phyloP scores from a whole-genome alignment of 257 asterid genomes.

The Salvia hispanica region DNA sequence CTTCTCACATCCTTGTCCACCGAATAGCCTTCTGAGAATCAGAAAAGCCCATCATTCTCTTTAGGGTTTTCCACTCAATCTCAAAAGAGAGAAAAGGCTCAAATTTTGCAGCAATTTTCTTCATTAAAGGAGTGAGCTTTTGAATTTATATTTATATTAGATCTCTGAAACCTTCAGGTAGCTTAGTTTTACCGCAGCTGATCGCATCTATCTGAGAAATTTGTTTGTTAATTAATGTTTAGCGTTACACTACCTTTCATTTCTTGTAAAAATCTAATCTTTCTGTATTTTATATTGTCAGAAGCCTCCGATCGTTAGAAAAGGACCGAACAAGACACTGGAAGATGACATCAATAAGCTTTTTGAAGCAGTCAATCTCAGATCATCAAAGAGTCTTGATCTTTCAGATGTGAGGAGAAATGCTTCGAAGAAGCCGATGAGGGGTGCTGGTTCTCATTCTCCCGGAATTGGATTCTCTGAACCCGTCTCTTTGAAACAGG shows the following conservation, averaged over 20 bases:
- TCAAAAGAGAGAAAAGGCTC: slow-evolving; percentile 7
- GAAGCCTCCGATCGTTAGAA: slow-evolving; percentile 42
- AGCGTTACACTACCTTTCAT: neutral
- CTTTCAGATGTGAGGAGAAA: slow-evolving; percentile 49
- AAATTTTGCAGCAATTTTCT: slow-evolving; percentile 11
- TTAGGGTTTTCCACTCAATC: slow-evolving; percentile 29
- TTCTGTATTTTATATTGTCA: neutral
- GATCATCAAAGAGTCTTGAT: slow-evolving; percentile 48
- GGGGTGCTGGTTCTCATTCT: slow-evolving; percentile 55
- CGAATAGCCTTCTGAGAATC: slow-evolving; percentile 38
- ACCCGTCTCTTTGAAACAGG: slow-evolving; percentile 85
- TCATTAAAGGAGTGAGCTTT: slow-evolving; percentile 15
- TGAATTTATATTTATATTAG: slow-evolving; percentile 31
- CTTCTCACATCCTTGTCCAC: slow-evolving; percentile 49
- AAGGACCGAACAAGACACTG: slow-evolving; percentile 35
- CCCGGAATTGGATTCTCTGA: slow-evolving; percentile 84
- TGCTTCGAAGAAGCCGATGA: slow-evolving; percentile 77
- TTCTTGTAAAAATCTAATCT: slow-evolving; percentile 19
- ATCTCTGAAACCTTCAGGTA: slow-evolving; percentile 47
- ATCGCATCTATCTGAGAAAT: slow-evolving; percentile 6
- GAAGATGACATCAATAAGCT: slow-evolving; percentile 56
- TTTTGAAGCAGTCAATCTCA: slow-evolving; percentile 48
- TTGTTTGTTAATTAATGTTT: neutral
- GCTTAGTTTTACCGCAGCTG: slow-evolving; percentile 22
- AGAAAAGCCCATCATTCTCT: slow-evolving; percentile 37